Base-by-base conservation (phyloP, 2,329 filamentous ascomycete genomes). In the Cordyceps cateniannulata region DNA sequence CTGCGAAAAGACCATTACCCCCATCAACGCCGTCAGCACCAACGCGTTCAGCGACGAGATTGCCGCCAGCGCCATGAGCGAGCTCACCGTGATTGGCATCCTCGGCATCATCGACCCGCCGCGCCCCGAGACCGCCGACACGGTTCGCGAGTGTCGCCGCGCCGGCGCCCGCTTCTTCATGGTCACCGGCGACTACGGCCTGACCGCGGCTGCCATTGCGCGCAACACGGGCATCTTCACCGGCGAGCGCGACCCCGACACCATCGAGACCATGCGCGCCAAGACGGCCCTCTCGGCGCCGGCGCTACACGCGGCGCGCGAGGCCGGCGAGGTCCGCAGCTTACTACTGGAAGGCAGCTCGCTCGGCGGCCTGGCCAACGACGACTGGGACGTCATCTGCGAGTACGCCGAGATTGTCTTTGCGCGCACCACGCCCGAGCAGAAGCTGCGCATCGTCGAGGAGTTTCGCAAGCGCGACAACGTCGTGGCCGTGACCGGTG, bases 361-460 rank as follows among this genome's bases (percentile, higher is more conserved):
- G 1, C 78, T 89, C 2, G 80, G 82, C 1, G 76, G 81, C 0
- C 71, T 89, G 3, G 81, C 82, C 1, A 72, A 72, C 10, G 69
- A 73, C 0, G 75, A 79, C 48, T 80, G 77, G 78, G 74, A 79
- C 54, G 61, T 72, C 4, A 69, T 79, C 10, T 82, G 79, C 63
- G 71, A 72, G 9, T 82, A 83, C 56, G 74, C 78, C n/a, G 81
- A 84, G 65, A 79, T 90, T 22, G 86, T 90, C 20, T 85, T 89
- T 65, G 86, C 87, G 18, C 81, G 87, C 22, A 89, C 86, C 59
- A 85, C 86, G 0, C 87, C 87, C 0, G 81, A 85, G 61, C 89
- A 88, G 42, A 90, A 90, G 68, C 84, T 88, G 8, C 82, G 86
- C 47, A 90, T 90, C 77, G 88, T 91, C 50, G 82, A 85, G 61